Evolutionary conservation across 2,329 filamentous ascomycete species (phyloP).

Genomic region (Exserohilum turcica): DNA sequence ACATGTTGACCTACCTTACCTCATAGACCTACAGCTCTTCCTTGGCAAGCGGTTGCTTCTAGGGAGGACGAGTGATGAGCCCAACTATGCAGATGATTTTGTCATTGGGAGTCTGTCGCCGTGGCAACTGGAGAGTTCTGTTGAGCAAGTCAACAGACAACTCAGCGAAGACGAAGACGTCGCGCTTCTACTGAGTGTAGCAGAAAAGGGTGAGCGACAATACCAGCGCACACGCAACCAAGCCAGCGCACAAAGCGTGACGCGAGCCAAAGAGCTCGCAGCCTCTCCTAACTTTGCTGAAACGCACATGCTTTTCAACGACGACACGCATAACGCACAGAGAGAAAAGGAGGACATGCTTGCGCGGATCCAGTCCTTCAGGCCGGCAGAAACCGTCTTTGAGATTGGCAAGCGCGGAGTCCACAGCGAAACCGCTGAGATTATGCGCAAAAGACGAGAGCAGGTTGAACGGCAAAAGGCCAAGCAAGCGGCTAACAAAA

Average conservation of each 20-base stretch:
- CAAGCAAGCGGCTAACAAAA: conserved; percentile 49
- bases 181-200: conserved; percentile 70
- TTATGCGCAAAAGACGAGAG: conserved; percentile 74
- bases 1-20: conserved; percentile 86
- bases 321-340: conserved; percentile 63
- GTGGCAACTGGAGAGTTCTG: conserved; percentile 72
- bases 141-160: conserved; percentile 83
- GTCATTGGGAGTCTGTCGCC: conserved; percentile 78
- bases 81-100: conserved; percentile 81
- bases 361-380: conserved; percentile 83
- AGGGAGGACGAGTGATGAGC: conserved; percentile 65
- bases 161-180: conserved; percentile 78
- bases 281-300: conserved; percentile 72
- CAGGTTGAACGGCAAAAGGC: conserved; percentile 66
- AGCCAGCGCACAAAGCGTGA: conserved; percentile 87
- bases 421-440: conserved; percentile 68
- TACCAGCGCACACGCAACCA: conserved; percentile 90
- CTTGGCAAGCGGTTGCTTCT: conserved; percentile 81
- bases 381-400: conserved; percentile 94
- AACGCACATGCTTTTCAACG: conserved; percentile 77
- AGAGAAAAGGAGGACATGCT: conserved; percentile 82
- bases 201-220: conserved; percentile 86
- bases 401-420: conserved; percentile 78
- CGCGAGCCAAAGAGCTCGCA: conserved; percentile 79
- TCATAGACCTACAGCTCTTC: conserved; percentile 93